Evolutionary conservation across 352 stramenopile species (phyloP).

Genomic region (Phytophthora europaea): DNA sequence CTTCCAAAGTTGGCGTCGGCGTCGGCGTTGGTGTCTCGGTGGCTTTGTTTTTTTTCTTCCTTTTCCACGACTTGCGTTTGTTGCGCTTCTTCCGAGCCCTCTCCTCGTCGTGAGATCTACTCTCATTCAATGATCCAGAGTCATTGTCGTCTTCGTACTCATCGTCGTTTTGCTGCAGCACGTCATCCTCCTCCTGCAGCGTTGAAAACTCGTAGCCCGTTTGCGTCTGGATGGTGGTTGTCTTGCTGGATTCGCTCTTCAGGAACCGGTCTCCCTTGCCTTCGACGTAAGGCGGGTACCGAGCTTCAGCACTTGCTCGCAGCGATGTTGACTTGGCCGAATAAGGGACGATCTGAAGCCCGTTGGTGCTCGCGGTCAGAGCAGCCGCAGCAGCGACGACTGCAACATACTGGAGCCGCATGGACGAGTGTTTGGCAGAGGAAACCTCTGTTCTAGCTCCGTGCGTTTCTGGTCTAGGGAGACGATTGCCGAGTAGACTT

Average conservation of each 20-base stretch:
- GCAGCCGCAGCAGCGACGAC: conserved; percentile 22
- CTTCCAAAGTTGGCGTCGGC: conserved; percentile 3
- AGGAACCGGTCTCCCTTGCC: conserved; percentile 27
- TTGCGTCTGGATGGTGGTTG: not conserved
- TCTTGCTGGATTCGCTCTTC: conserved; percentile 18
- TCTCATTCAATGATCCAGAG: not conserved
- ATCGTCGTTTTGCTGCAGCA: conserved; percentile 7
- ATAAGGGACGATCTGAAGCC: conserved; percentile 24
- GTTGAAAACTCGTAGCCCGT: conserved; percentile 10
- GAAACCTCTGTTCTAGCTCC: not conserved
- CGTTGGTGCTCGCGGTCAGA: conserved; percentile 12
- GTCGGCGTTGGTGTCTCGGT: conserved; percentile 15
- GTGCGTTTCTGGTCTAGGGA: conserved; percentile 2
- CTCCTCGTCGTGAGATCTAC: not conserved
- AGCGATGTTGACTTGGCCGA: conserved; percentile 25
- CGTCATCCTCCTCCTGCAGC: conserved; percentile 11
- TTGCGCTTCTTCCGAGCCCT: not conserved
- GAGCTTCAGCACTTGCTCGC: conserved; percentile 7
- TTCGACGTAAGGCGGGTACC: conserved; percentile 27
- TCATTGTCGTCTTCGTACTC: conserved; percentile 10
- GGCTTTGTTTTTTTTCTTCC: conserved; percentile 8
- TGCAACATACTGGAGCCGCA: conserved; percentile 19
- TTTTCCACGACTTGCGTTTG: no score
- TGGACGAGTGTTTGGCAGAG: not conserved
- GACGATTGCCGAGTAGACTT: conserved; percentile 20